Percentiles rank a stretch among this genome's conserved stretches.
Conservation (phyloP, 2,329 filamentous ascomycete species). For the Cytospora piceicola region DNA sequence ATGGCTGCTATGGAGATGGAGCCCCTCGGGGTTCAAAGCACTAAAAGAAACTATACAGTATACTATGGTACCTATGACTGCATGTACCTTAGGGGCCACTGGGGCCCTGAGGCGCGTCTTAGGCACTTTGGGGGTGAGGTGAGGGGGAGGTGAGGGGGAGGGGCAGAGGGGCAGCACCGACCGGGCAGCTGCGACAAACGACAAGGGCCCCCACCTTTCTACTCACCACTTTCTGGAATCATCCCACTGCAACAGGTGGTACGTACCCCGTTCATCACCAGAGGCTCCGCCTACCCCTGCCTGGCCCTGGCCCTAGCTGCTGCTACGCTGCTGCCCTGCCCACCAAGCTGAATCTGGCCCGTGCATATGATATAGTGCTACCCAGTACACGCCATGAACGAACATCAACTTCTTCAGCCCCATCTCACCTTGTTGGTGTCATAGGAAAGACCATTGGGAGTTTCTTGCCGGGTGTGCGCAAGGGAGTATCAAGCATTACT, state of each 20-base stretch:
- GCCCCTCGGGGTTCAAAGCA: too few relatives aligned
- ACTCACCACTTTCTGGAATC: conserved; percentile 10
- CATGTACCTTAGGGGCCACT: too few relatives aligned
- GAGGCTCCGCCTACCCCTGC: not conserved
- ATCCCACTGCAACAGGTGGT: conserved; percentile 2
- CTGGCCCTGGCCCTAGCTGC: not conserved
- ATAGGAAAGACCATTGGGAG: too few relatives aligned
- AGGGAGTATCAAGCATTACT: not conserved
- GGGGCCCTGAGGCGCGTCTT: too few relatives aligned
- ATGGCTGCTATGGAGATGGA: not conserved
- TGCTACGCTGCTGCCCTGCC: conserved; percentile 4
- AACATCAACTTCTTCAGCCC: conserved; percentile 11
- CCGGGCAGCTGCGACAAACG: not conserved
- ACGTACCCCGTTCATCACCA: conserved; percentile 5
- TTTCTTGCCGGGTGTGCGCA: too few relatives aligned
- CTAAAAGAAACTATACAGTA: not conserved
- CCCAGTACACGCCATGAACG: not conserved
- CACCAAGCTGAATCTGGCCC: conserved; percentile 1
- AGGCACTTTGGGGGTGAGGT: not conserved
- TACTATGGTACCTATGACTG: too few relatives aligned
- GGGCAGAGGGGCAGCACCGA: conserved; percentile 23
- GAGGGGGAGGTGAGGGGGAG: conserved; percentile 14
- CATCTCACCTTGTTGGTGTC: not conserved
- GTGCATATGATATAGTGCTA: too few relatives aligned
- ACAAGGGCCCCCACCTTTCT: conserved; percentile 18